Conservation (phyloP, 352 stramenopile genomes). For the Achlya hypogyna region DNA sequence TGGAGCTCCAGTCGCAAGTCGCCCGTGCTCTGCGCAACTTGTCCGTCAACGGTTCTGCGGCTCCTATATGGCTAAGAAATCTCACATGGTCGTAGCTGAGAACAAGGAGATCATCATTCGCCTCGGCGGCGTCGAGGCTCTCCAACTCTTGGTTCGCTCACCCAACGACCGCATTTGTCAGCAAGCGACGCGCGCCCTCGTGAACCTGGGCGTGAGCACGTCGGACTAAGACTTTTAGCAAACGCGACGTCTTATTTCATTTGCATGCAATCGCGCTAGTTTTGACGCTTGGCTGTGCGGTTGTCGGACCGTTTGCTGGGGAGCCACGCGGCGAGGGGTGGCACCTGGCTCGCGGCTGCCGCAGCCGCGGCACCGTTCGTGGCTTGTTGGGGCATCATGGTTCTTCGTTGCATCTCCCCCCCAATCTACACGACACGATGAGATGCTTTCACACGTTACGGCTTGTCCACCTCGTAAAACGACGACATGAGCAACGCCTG, state of each 20-base stretch:
- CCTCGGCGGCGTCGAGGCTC: constrained; percentile 66
- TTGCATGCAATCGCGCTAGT: background rate
- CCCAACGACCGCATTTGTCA: constrained; percentile 84
- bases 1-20: constrained; percentile 82
- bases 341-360: constrained; percentile 23
- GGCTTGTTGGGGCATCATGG: constrained; percentile 66
- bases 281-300: constrained; percentile 53
- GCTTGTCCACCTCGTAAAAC: constrained; percentile 66
- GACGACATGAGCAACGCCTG: constrained; percentile 84
- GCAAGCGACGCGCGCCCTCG: constrained; percentile 76
- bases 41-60: constrained; percentile 89
- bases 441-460: background rate
- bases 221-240: constrained; percentile 36
- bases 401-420: constrained; percentile 79
- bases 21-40: constrained; percentile 89
- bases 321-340: constrained; percentile 61
- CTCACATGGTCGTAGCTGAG: constrained; percentile 54
- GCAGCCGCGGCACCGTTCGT: constrained; percentile 22
- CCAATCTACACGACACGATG: constrained; percentile 47
- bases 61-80: constrained; percentile 3
- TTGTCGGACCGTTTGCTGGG: constrained; percentile 69
- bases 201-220: constrained; percentile 81
- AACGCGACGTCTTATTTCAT: constrained; percentile 12
- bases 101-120: constrained; percentile 87
- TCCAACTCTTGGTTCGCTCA: constrained; percentile 69